These are phyloP conservation scores for Aspergillus sp. DNA, from an alignment of 2,329 filamentous ascomycete genomes.

Conservation along the genomic window DNA sequence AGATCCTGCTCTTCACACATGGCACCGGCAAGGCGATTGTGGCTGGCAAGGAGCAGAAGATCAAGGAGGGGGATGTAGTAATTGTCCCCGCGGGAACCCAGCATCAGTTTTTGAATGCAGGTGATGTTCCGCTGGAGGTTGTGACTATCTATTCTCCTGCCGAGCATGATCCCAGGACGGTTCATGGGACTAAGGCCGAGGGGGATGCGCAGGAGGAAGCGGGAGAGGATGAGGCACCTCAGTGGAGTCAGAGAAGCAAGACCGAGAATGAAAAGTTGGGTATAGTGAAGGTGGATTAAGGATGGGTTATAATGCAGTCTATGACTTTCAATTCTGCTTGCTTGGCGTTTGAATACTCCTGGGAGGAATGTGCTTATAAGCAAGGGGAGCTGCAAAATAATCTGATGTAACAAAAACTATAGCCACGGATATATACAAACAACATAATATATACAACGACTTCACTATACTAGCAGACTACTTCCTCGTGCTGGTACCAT, in stretches of 20 bases:
- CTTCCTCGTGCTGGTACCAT: neutral
- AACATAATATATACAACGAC: neutral
- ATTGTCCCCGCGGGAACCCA: constrained; percentile 65
- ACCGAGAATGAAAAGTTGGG: constrained; percentile 58
- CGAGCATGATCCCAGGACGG: constrained; percentile 59
- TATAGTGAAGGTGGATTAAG: constrained; percentile 45
- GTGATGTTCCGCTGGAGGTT: constrained; percentile 58
- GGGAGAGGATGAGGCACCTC: constrained; percentile 60
- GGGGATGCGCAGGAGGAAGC: constrained; percentile 63
- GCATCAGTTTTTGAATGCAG: constrained; percentile 65
- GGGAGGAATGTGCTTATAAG: too few relatives aligned
- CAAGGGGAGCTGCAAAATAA: too few relatives aligned
- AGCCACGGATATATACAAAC: neutral
- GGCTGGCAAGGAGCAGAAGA: constrained; percentile 56
- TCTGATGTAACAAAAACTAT: neutral
- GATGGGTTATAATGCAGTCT: neutral
- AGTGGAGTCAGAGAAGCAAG: constrained; percentile 59
- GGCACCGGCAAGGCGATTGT: constrained; percentile 60
- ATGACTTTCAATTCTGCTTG: too few relatives aligned
- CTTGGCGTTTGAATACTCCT: too few relatives aligned
- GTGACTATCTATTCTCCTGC: constrained; percentile 65
- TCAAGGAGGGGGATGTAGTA: constrained; percentile 58
- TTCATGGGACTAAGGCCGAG: constrained; percentile 64
- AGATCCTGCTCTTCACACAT: constrained; percentile 64
- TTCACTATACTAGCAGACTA: too few relatives aligned